Base-by-base conservation (phyloP, 148 eudicot genomes). In the Chenopodium formosanum region DNA sequence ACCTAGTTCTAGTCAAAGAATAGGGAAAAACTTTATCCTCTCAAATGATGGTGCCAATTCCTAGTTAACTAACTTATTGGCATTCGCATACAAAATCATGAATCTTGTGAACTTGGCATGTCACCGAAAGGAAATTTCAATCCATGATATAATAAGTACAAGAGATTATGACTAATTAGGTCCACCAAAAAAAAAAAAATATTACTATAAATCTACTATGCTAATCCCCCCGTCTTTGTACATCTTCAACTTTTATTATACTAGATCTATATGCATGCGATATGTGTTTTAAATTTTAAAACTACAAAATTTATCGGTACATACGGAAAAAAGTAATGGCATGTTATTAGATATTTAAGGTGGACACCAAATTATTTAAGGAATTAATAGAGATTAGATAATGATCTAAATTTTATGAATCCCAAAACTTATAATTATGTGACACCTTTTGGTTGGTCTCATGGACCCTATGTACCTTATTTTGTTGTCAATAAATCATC, bases 401-500 rank as follows among this genome's bases (percentile, higher is more conserved):
- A 68, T 67, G 76, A 47, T 52, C 13, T n/a, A 27, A 20, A 76
- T 63, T 56, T n/a, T 79, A 69, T 65, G 73, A 74, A 82, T 68
- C 16, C 75, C 8, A 63, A 76, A 73, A 81, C 76, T 70, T 77
- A 40, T 78, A 44, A 48, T 73, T 47, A 22, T 46, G 60, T 67
- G 62, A 5, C 60, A 40, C 75, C 77, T 85, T 81, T 84, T n/a
- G 63, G 77, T 14, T 47, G 74, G 78, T 77, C 50, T 31, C 9
- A 13, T 75, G 81, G 86, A 72, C 85, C 81, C 86, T 64, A 75
- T 74, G 83, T 80, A 76, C 64, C 78, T 69, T 81, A 64, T 75
- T 82, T 82, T 78, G 78, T 46, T 81, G 79, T 84, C 83, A 75
- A 85, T 23, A 82, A 69, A 87, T 84, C 81, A 87, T 87, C 86